These are phyloP conservation scores for Torulaspora franciscae DNA, from an alignment of 805 yeast species.

Conservation along the genomic window DNA sequence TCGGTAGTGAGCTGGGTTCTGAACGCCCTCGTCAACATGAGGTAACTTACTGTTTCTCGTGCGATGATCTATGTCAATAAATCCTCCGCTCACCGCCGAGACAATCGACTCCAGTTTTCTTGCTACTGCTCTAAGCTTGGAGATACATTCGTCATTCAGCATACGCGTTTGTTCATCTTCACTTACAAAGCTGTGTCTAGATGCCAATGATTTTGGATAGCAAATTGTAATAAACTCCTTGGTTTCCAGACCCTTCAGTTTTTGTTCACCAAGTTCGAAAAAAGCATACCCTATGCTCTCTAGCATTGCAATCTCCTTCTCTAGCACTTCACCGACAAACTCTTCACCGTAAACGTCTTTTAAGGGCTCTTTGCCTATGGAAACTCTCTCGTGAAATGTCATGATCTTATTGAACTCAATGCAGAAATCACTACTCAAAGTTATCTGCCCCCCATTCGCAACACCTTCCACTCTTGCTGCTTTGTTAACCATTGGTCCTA, in stretches of 20 bases:
- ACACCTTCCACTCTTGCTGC: constrained; percentile 90
- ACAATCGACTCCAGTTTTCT: constrained; percentile 56
- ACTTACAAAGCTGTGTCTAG: constrained; percentile 49
- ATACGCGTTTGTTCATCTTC: constrained; percentile 34
- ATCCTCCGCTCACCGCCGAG: constrained; percentile 46
- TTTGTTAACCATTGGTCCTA: constrained; percentile 97
- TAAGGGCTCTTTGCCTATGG: constrained; percentile 26
- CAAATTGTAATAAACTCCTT: constrained; percentile 80
- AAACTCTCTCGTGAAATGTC: constrained; percentile 35
- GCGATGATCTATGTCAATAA: constrained; percentile 18
- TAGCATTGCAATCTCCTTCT: constrained; percentile 58
- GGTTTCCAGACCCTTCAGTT: constrained; percentile 89
- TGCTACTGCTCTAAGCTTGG: constrained; percentile 50
- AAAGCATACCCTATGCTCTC: constrained; percentile 65
- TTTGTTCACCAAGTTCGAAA: constrained; percentile 74
- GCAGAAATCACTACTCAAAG: constrained; percentile 77
- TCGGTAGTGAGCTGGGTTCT: constrained; percentile 5
- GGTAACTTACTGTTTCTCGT: constrained; percentile 9
- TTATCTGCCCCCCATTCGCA: constrained; percentile 98
- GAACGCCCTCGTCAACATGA: constrained; percentile 9
- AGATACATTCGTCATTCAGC: constrained; percentile 40
- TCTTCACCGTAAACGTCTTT: constrained; percentile 45
- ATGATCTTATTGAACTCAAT: constrained; percentile 61
- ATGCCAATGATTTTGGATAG: constrained; percentile 60
- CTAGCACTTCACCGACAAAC: constrained; percentile 51